phyloP scores from a whole-genome alignment of 2,329 filamentous ascomycete species.

The Diaporthe capsici region DNA sequence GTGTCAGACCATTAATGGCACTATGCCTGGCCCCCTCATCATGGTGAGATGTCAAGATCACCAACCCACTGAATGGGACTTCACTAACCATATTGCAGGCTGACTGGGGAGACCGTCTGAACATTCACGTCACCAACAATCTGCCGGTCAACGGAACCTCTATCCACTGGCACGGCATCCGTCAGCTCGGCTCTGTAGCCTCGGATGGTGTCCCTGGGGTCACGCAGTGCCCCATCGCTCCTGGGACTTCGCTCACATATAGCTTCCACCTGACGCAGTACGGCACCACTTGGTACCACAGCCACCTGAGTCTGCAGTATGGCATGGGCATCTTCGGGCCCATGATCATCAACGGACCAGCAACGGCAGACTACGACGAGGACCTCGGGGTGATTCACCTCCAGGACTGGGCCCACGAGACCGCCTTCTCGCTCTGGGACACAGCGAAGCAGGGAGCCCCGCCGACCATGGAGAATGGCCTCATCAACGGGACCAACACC shows the following conservation, averaged over 20 bases:
- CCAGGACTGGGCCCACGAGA: constrained; percentile 63
- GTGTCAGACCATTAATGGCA: constrained; percentile 52
- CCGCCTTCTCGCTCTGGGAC: constrained; percentile 44
- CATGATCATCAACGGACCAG: constrained; percentile 62
- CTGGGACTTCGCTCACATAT: constrained; percentile 52
- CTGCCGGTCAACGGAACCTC: constrained; percentile 60
- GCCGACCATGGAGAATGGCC: constrained; percentile 44
- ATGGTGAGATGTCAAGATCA: constrained; percentile 40
- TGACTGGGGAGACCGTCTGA: constrained; percentile 60
- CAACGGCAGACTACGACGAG: constrained; percentile 61
- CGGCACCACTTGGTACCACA: constrained; percentile 56
- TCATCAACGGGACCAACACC: constrained; percentile 44
- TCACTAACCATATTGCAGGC: constrained; percentile 46
- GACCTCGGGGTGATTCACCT: constrained; percentile 64
- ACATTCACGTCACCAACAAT: constrained; percentile 73
- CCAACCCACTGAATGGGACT: constrained; percentile 46
- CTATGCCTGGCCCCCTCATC: constrained; percentile 50
- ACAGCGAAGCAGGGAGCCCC: constrained; percentile 40
- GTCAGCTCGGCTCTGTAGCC: constrained; percentile 58
- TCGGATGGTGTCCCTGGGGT: constrained; percentile 60
- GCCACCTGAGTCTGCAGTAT: constrained; percentile 52
- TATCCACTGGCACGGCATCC: constrained; percentile 64
- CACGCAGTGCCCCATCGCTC: constrained; percentile 58
- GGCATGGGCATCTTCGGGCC: constrained; percentile 62
- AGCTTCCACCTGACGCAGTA: constrained; percentile 52